Base-by-base conservation (phyloP, 2,329 filamentous ascomycete species). In the Teratosphaeria destructans region DNA sequence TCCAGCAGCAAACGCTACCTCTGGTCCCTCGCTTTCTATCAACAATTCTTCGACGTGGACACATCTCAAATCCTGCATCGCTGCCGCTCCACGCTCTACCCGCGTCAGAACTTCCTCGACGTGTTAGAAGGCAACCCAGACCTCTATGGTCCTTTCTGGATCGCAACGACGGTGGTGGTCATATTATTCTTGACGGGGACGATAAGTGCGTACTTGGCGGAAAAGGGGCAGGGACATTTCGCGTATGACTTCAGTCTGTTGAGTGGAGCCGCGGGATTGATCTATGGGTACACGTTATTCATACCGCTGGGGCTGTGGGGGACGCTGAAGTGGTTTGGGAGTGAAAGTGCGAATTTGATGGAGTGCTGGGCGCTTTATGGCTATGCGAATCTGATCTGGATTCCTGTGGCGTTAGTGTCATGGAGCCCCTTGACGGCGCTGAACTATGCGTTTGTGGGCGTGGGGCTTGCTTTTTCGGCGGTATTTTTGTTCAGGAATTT, bases 21-120 rank as follows among this genome's bases (percentile, higher is more conserved):
- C 64, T 99, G 94, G 94, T 86, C 86, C 54, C 80, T 97, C 63
- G 85, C 85, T 60, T 99, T 96, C 80, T 99, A 99, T 78, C 85
- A 91, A 59, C 94, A 96, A 77, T 97, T 94, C 83, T 99, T 99
- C 78, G 94, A 99, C 72, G 93, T 99, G 64, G 94, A 99, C 77
- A 97, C 94, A 1, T 86, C 84, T 61, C 89, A 94, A 57, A 92
- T 99, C 23, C 78, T 96, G 59, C 82, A 86, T 70, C 88, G 94
- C 65, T 97, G 94, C 76, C 86, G 86, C 75, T 88, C 91, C 1
- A 87, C 93, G n/a, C 78, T 97, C 47, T 96, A 88, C 75, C 94
- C 94, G 54, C 86, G 90, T 63, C 87, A 87, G 60, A 96, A 96
- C 79, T 99, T 99, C 77, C 86, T 99, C 64, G 94, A 99, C 72